phyloP scores from a whole-genome alignment of 129 eudicot species.

The Lactuca saligna region DNA sequence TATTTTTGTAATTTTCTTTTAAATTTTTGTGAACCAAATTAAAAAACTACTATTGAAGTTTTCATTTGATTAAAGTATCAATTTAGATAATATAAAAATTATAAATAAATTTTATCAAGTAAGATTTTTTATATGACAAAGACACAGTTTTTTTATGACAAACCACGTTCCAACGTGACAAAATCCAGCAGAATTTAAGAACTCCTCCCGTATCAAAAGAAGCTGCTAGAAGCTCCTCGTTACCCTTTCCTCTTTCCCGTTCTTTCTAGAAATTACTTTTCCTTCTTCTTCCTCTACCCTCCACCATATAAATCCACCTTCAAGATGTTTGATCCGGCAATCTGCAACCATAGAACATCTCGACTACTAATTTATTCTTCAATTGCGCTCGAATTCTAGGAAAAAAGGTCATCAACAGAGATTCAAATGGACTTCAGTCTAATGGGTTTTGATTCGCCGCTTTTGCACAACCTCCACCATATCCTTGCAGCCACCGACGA shows the following conservation, averaged over 20 bases:
- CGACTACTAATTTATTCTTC: background rate
- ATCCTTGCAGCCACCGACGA: background rate
- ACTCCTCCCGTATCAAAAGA: background rate
- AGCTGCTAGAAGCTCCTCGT: background rate
- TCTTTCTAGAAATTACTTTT: background rate
- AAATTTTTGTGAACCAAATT: no score
- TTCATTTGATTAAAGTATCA: no score
- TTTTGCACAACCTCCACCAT: constrained; percentile 1
- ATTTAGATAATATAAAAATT: no score
- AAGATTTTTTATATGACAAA: no score
- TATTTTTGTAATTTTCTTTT: no score
- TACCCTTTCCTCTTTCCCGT: background rate
- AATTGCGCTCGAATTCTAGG: background rate
- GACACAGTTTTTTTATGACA: no score
- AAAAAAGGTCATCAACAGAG: background rate
- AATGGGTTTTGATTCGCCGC: background rate
- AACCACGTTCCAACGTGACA: no score
- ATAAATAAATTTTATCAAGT: no score
- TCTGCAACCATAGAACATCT: background rate
- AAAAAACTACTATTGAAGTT: no score
- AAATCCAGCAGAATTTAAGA: no score
- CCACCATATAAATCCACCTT: background rate
- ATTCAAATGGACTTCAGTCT: background rate
- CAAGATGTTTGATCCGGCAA: background rate
- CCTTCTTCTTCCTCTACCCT: background rate